phyloP scores from a whole-genome alignment of 257 asterid genomes.

The Solanum sitiens region DNA sequence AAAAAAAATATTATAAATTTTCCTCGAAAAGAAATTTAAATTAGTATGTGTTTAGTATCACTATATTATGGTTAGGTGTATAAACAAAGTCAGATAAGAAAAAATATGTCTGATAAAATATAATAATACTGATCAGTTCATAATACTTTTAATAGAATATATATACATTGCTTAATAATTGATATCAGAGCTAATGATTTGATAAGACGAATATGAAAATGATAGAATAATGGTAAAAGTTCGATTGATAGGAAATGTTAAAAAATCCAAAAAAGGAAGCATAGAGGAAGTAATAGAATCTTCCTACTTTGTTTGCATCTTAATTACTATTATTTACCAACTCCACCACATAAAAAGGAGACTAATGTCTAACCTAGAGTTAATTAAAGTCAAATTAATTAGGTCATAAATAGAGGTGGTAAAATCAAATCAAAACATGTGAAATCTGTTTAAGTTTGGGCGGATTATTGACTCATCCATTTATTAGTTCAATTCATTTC shows the following conservation, averaged over 20 bases:
- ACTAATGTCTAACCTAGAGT: neutral
- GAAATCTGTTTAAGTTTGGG: neutral
- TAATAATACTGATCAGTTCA: too few relatives aligned
- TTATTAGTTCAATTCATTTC: neutral
- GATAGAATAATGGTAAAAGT: neutral
- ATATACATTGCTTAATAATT: neutral
- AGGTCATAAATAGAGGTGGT: neutral
- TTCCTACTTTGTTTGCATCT: neutral
- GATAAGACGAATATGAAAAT: neutral
- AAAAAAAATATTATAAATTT: too few relatives aligned
- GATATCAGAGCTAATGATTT: neutral
- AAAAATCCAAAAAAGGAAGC: neutral
- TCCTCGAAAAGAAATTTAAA: neutral
- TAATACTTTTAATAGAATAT: too few relatives aligned
- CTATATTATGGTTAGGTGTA: too few relatives aligned
- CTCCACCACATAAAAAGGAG: neutral
- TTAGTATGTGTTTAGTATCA: neutral
- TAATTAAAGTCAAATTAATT: neutral
- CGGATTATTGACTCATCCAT: too few relatives aligned
- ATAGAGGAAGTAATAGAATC: neutral
- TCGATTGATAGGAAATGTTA: neutral
- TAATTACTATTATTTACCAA: neutral
- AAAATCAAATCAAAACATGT: neutral
- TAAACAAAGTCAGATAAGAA: neutral
- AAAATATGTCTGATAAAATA: neutral